Conservation (phyloP, 1,139 yeast genomes). For the Yamadazyma oceani region DNA sequence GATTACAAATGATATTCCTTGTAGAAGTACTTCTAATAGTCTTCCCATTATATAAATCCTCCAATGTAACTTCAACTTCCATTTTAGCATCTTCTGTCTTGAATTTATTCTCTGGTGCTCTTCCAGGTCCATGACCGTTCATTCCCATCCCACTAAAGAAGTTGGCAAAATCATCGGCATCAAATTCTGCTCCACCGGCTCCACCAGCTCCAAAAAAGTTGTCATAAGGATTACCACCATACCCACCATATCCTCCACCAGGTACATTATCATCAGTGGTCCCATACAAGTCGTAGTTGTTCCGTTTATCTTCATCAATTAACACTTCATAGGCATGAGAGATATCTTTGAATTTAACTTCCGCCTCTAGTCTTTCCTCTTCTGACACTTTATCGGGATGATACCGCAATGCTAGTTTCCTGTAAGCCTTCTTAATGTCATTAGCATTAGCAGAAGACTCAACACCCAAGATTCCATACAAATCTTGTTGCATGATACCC, state of each 20-base stretch:
- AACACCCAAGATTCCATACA: conserved; percentile 71
- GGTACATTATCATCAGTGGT: conserved; percentile 36
- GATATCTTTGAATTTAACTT: conserved; percentile 70
- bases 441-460: conserved; percentile 56
- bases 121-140: conserved; percentile 17
- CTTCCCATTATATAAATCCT: conserved; percentile 81
- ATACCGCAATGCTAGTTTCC: conserved; percentile 66
- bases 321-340: conserved; percentile 76
- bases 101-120: conserved; percentile 15
- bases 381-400: conserved; percentile 84
- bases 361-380: conserved; percentile 65
- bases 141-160: conserved; percentile 57
- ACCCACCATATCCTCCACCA: conserved; percentile 20
- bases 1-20: conserved; percentile 68
- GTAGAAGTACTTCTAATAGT: conserved; percentile 72
- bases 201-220: conserved; percentile 31
- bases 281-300: conserved; percentile 60
- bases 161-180: conserved; percentile 69
- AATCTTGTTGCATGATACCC: conserved; percentile 26
- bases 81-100: conserved; percentile 68
- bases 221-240: conserved; percentile 44
- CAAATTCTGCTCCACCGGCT: conserved; percentile 32
- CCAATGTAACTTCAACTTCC: conserved; percentile 63
- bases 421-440: conserved; percentile 77
- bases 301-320: conserved; percentile 59